Percentiles rank a stretch among this genome's conserved stretches.
These are phyloP conservation scores for Fragaria ananassa DNA, from an alignment of 306 rosid genomes.

Conservation along the genomic window DNA sequence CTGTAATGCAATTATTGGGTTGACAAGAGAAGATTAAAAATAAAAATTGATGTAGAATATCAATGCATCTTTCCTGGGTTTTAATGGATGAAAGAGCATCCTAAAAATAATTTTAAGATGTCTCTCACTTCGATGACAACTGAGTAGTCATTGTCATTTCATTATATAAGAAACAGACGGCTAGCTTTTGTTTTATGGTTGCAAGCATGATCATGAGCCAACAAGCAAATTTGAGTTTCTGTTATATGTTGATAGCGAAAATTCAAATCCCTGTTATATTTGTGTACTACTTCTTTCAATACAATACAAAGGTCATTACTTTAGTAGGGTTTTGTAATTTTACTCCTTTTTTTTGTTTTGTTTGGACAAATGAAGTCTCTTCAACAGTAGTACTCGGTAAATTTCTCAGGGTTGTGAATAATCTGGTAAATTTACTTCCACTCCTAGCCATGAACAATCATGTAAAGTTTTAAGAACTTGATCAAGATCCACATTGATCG, in stretches of 20 bases:
- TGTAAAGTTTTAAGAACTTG: neutral
- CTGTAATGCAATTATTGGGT: conserved; percentile 37
- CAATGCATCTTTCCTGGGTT: neutral
- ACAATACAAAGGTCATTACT: neutral
- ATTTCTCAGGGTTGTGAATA: neutral
- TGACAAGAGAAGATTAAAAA: conserved; percentile 3
- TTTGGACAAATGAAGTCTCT: neutral
- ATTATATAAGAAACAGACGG: neutral
- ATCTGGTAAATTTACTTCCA: no score
- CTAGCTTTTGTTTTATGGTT: neutral
- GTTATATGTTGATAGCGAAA: neutral
- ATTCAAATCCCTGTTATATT: neutral
- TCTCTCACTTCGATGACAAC: conserved; percentile 3
- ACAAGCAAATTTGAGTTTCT: neutral
- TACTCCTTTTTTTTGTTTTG: neutral
- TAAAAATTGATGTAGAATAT: neutral
- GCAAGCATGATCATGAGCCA: neutral
- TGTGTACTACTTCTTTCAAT: neutral
- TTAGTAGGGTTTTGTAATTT: neutral
- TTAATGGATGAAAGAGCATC: conserved; percentile 5
- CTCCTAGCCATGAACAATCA: neutral
- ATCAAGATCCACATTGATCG: neutral
- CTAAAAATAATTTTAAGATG: neutral
- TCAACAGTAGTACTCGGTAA: neutral
- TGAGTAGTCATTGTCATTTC: conserved; percentile 19